Evolutionary conservation across 345 rosid genomes (phyloP), one percentile per base, ranked within the genome.

Genomic region (Brassica rapa): DNA sequence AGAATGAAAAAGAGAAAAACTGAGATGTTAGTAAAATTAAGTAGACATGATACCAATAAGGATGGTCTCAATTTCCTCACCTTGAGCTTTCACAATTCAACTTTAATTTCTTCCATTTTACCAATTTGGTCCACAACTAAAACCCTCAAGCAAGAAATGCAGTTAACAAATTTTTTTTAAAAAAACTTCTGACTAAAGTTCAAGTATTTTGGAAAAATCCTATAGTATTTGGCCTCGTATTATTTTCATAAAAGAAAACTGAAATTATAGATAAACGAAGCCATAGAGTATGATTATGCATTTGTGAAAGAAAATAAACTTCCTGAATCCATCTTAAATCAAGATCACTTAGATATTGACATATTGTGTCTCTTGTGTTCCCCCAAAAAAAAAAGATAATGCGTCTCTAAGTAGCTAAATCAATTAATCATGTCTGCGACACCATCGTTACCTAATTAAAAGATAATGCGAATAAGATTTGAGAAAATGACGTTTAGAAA

Each of bases 1-100:
- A n/a, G 8, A 37, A 1, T 37, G 3, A 7, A n/a, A 51, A 15
- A 6, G 8, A 15, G 16, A 16, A 53, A 6, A 53, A 16, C 19
- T 15, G 16, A 55, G 21, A 62, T 62, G 39, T 62, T 29, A 14
- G 21, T 14, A 15, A 65, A 63, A 49, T 49, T 14, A 49, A 30
- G n/a, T 51, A 24, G 80, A 70, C 33, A 64, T 71, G 67, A 77
- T 61, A 77, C 71, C 71, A 71, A 71, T 16, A 64, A 37, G 66
- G 60, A 55, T 64, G 72, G 71, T 51, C 57, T 71, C 43, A 60
- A 30, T 19, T 32, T 75, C 25, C 4, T 68, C 57, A 77, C 39
- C 49, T 71, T 53, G 71, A 61, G 62, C 74, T 32, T 68, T 61
- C 69, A 33, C 23, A 69, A 14, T 43, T 68, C 63, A 76, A 35